Evolutionary conservation across 306 rosid genomes (phyloP), one percentile per base, ranked within the genome.

Genomic region (Senna siamea): DNA sequence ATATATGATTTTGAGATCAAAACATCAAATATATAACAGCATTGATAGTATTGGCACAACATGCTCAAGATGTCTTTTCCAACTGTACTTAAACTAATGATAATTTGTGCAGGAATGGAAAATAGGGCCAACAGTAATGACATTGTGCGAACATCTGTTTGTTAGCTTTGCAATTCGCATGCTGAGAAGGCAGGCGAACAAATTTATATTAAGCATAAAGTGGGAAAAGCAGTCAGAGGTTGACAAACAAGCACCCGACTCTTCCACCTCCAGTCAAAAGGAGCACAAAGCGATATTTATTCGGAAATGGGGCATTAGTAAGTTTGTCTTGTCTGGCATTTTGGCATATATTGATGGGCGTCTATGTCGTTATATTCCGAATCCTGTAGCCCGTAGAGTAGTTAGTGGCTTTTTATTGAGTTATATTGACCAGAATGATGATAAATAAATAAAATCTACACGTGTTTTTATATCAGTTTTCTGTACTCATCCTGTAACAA

Each of bases 321-420:
- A 78, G 84, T 94, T 94, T 83, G 79, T 88, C 62, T 64, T 94
- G 57, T 88, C 96, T 37, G 99, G 89, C 63, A 75, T 92, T 61
- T 72, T 94, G 76, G 99, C 99, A 28, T 94, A 94, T 70, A 59
- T 94, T 9, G 98, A 94, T 80, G 98, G 98, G 32, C 86, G 93
- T 52, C 73, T 92, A 40, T 94, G 97, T 77, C 99, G 97, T 62
- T 54, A 85, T 56, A 94, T 94, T 82, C 97, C 97, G 18, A 82
- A 87, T 70, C 99, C 97, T 56, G 78, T 91, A 35, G 92, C 87
- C 14, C 89, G 99, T 13, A 84, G 97, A 75, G 88, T 92, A 55
- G 96, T 94, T 55, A 94, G 97, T 66, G 99, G 97, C 55, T 89
- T 94, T 76, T 61, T 94, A 18, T 76, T 94, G 78, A 91, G 91